These are phyloP conservation scores for Volvariella surrecta DNA, from an alignment of 1,284 basidiomycete genomes.

Conservation along the genomic window DNA sequence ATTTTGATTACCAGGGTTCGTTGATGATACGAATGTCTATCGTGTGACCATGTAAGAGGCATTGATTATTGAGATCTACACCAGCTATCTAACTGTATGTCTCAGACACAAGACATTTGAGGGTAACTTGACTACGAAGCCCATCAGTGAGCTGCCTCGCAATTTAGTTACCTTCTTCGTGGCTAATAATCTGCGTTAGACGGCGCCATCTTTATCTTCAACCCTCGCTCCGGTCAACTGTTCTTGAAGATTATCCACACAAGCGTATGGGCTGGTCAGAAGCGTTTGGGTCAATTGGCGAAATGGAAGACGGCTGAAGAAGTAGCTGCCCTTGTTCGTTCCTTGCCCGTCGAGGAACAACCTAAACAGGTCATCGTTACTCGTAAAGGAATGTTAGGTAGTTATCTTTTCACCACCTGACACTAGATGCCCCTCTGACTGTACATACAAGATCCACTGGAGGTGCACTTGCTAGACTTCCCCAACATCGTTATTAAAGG, in stretches of 20 bases:
- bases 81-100: constrained; percentile 6
- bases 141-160: constrained; percentile 66
- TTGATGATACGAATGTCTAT: constrained; percentile 99
- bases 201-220: constrained; percentile 99
- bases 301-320: constrained; percentile 99
- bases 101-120: constrained; percentile 98
- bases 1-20: constrained; percentile 60
- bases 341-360: constrained; percentile 97
- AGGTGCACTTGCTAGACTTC: constrained; percentile 98
- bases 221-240: constrained; percentile 95
- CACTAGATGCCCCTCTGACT: constrained; percentile 2
- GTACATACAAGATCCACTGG: constrained; percentile 67
- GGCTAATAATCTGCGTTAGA: constrained; percentile 33
- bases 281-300: constrained; percentile 97
- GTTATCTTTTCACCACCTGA: constrained; percentile 14
- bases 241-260: constrained; percentile 99
- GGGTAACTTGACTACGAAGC: constrained; percentile 99
- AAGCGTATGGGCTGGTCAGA: constrained; percentile 99
- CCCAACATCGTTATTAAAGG: constrained; percentile 99
- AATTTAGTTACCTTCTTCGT: background rate
- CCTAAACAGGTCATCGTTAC: constrained; percentile 99
- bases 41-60: constrained; percentile 87
- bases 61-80: constrained; percentile 5
- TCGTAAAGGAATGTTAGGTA: constrained; percentile 97
- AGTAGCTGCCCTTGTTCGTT: constrained; percentile 95